Conservation (phyloP, 2,329 filamentous ascomycete genomes). For the Monosporascus cannonballus region DNA sequence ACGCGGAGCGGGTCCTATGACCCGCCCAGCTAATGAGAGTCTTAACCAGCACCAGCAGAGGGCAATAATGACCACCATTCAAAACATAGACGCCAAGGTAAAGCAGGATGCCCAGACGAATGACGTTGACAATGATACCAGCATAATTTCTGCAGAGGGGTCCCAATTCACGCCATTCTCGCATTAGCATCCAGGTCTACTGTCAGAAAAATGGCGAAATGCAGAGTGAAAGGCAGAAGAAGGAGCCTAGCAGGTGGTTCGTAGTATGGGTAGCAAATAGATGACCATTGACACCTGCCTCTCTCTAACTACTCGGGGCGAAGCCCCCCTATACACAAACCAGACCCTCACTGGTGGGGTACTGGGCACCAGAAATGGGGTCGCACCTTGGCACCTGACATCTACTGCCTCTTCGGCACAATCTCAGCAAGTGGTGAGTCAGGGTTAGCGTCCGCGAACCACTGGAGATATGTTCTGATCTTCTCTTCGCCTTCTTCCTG, state of each 20-base stretch:
- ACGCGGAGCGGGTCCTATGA: conserved; percentile 39
- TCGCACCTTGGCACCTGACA: no score
- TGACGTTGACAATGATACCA: conserved; percentile 14
- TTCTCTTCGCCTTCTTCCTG: not conserved
- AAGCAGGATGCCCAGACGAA: conserved; percentile 30
- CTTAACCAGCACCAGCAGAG: conserved; percentile 32
- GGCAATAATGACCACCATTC: conserved; percentile 10
- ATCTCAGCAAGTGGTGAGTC: not conserved
- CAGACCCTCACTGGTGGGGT: no score
- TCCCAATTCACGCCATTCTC: no score
- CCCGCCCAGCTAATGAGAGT: conserved; percentile 36
- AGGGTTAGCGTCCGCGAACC: not conserved
- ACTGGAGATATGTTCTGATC: not conserved
- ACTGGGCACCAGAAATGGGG: no score
- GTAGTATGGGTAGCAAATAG: no score
- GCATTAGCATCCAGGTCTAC: no score
- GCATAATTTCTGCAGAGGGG: conserved; percentile 22
- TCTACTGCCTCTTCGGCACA: not conserved
- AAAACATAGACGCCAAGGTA: conserved; percentile 19
- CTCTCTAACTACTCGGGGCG: no score
- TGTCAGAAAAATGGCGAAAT: no score
- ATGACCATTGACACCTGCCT: no score
- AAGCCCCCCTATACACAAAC: no score
- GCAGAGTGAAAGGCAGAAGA: no score
- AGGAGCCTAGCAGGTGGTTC: no score